These are phyloP conservation scores for Krasilnikovozyma curviuscula DNA, from an alignment of 768 basidiomycete species.

Conservation along the genomic window DNA sequence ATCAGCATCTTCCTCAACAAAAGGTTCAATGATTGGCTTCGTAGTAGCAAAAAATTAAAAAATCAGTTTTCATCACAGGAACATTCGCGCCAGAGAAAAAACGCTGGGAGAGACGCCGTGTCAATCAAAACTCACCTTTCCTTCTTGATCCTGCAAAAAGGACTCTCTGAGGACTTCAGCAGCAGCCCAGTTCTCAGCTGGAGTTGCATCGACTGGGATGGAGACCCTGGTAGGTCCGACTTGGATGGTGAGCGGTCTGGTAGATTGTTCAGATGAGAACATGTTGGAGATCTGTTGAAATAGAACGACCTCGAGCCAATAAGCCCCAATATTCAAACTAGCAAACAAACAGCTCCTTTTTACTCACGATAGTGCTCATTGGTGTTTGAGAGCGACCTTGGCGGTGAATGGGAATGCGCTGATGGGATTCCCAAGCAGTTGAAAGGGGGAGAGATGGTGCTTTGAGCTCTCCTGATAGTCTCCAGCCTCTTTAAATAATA, in stretches of 20 bases:
- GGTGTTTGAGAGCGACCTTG: no score
- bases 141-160: slow-evolving; percentile 37
- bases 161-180: slow-evolving; percentile 83
- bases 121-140: slow-evolving; percentile 5
- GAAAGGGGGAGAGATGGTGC: no score
- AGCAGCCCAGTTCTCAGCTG: slow-evolving; percentile 66
- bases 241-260: slow-evolving; percentile 27
- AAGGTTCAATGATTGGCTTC: neutral
- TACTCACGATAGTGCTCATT: no score
- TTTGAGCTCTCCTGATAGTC: no score
- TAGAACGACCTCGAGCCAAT: no score
- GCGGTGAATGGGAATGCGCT: no score
- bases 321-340: no score
- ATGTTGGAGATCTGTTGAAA: no score
- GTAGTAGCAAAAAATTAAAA: neutral
- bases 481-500: no score
- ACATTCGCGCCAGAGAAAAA: neutral
- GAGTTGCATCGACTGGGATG: slow-evolving; percentile 61
- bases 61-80: neutral
- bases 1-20: slow-evolving; percentile 29
- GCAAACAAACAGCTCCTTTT: no score
- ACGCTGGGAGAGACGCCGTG: neutral
- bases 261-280: slow-evolving; percentile 16
- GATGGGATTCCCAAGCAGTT: no score
- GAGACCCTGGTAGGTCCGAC: slow-evolving; percentile 34